Percentiles rank a stretch among this genome's conserved stretches.
Conservation (phyloP, 805 yeast species). For the Dipodascus albidus region DNA sequence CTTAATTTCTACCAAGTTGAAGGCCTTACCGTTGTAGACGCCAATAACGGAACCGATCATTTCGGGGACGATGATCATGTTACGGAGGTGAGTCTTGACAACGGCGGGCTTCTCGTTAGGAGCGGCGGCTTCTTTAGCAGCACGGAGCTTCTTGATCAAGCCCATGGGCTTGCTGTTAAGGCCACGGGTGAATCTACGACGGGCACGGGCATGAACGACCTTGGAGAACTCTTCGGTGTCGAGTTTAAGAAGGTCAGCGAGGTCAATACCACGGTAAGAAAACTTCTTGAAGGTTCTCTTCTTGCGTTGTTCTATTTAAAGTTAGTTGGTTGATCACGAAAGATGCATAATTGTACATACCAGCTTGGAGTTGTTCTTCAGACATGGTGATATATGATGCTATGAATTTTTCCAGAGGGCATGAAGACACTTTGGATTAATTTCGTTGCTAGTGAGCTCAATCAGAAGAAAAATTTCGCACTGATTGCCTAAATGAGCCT, state of each 20-base stretch:
- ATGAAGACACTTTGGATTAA: too few species aligned
- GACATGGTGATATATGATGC: constrained; percentile 12
- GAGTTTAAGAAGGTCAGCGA: constrained; percentile 85
- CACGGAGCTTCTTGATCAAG: constrained; percentile 94
- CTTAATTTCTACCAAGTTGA: constrained; percentile 97
- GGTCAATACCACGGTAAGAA: constrained; percentile 98
- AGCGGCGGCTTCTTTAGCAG: constrained; percentile 78
- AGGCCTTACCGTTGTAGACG: constrained; percentile 98
- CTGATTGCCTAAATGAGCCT: not conserved
- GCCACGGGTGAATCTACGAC: constrained; percentile 99
- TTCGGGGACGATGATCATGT: constrained; percentile 98
- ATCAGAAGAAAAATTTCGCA: not conserved
- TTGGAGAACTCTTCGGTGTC: constrained; percentile 94
- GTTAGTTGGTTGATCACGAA: constrained; percentile 1
- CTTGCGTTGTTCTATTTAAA: constrained; percentile 27
- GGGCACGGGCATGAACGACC: constrained; percentile 95
- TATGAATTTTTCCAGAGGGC: not conserved
- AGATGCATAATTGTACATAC: not conserved
- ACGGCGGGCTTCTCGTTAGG: constrained; percentile 93
- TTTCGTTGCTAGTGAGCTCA: too few species aligned
- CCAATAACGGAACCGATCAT: constrained; percentile 99
- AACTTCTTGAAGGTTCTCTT: constrained; percentile 85
- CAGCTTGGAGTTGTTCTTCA: constrained; percentile 12
- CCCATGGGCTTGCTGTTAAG: constrained; percentile 90
- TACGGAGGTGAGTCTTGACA: constrained; percentile 99